Evolutionary conservation across 108 stramenopile genomes (phyloP), one percentile per base, ranked within the genome.

Genomic region (Cylindrotheca closterium): DNA sequence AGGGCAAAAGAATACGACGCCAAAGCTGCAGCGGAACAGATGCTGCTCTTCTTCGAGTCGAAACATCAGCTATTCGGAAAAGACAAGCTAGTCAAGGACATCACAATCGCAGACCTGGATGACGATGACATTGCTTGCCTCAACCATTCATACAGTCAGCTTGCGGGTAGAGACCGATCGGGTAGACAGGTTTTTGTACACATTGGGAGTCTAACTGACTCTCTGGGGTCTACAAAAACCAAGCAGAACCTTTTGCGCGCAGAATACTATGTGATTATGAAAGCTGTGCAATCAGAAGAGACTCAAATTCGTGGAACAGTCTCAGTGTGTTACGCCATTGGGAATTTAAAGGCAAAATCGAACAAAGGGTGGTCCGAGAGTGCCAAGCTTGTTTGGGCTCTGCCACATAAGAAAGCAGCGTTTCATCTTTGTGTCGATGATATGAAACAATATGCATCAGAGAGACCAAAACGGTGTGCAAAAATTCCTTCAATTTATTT

Each of bases 391-490:
- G 45, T 65, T 1, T 19, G 37, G 26, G 52, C 37, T 53, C 33
- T 23, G n/a, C n/a, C n/a, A n/a, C n/a, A n/a, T n/a, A n/a, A n/a
- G n/a, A n/a, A n/a, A n/a, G n/a, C n/a, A n/a, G 22, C 25, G 33
- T 30, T 42, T 65, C 63, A 65, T 53, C 25, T 54, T 3, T 65
- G 63, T 28, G 51, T 31, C 32, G 25, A 54, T 53, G 63, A 52
- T 15, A 23, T 34, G 17, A 8, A 22, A 0, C 30, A 22, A 10
- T 42, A 53, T 25, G 51, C n/a, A n/a, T n/a, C n/a, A n/a, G n/a
- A n/a, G n/a, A n/a, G n/a, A n/a, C n/a, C n/a, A n/a, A n/a, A n/a
- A n/a, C n/a, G n/a, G n/a, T n/a, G n/a, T n/a, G n/a, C n/a, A n/a
- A n/a, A n/a, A n/a, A n/a, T n/a, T n/a, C n/a, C n/a, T n/a, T n/a